Percentiles rank a stretch among this genome's conserved stretches.
phyloP scores from a whole-genome alignment of 768 basidiomycete species.

The Tylopilus sp. region DNA sequence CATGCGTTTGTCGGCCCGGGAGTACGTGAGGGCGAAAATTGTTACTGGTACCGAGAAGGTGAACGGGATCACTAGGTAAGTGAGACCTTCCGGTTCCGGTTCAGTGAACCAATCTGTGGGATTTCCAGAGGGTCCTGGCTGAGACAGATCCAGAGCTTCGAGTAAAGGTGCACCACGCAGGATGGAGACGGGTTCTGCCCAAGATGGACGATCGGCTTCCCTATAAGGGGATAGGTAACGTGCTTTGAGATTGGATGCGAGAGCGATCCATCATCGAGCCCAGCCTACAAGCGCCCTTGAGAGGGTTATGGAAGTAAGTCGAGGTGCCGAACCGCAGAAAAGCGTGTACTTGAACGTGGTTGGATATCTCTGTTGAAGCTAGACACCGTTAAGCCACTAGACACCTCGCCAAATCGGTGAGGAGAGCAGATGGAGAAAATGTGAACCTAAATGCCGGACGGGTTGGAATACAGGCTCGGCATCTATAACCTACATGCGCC shows the following conservation, averaged over 20 bases:
- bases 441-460: no score
- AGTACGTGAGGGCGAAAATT: conserved; percentile 33
- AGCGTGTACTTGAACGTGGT: conserved; percentile 36
- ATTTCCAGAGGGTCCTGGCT: conserved; percentile 53
- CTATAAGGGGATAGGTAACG: conserved; percentile 63
- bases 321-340: conserved; percentile 53
- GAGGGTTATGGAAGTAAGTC: conserved; percentile 45
- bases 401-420: no score
- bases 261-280: conserved; percentile 39
- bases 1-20: conserved; percentile 43
- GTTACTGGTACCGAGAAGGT: conserved; percentile 25
- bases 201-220: conserved; percentile 61
- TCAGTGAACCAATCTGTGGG: conserved; percentile 34
- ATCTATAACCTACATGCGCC: no score
- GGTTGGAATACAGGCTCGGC: conserved; percentile 34
- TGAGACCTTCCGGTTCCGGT: no score
- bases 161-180: conserved; percentile 53
- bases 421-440: no score
- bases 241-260: conserved; percentile 36
- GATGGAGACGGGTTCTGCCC: conserved; percentile 38
- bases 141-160: conserved; percentile 45
- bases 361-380: no score
- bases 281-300: conserved; percentile 76
- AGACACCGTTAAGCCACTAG: no score
- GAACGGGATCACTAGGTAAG: conserved; percentile 19